A percentile compares a stretch with the other conserved stretches of the same genome.
These are phyloP conservation scores for Cutaneotrichosporon spelunceum DNA, from an alignment of 1,284 basidiomycete genomes.

Conservation along the genomic window DNA sequence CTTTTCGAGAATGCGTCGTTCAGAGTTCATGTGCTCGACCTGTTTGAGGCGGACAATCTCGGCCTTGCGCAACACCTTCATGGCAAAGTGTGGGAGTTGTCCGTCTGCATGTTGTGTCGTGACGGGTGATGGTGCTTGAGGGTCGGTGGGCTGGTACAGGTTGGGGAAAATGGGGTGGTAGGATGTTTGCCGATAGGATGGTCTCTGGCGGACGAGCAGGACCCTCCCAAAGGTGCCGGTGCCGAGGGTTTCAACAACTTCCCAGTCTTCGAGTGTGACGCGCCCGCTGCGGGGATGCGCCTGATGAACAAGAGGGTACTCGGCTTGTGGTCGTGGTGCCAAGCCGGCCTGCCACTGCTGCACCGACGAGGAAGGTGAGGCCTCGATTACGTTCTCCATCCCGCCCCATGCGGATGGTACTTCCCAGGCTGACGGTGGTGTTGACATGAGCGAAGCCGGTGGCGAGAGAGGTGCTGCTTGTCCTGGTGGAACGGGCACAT, in stretches of 20 bases:
- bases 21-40: constrained; percentile 59
- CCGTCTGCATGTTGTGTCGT: constrained; percentile 46
- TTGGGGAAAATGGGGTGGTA: constrained; percentile 53
- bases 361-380: constrained; percentile 14
- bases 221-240: constrained; percentile 53
- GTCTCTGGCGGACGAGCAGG: constrained; percentile 49
- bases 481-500: constrained; percentile 21
- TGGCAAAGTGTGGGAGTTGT: constrained; percentile 53
- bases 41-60: constrained; percentile 58
- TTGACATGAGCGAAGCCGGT: constrained; percentile 41
- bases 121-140: constrained; percentile 38
- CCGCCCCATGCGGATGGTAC: constrained; percentile 28
- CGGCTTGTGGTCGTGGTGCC: constrained; percentile 1
- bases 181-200: constrained; percentile 45
- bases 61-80: constrained; percentile 57
- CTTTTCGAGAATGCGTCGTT: constrained; percentile 55
- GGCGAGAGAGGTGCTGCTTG: constrained; percentile 36
- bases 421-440: constrained; percentile 41
- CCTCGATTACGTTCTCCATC: constrained; percentile 26
- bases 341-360: constrained; percentile 15
- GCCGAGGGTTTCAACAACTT: constrained; percentile 52
- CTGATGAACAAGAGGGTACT: background rate
- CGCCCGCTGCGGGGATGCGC: constrained; percentile 21
- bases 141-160: constrained; percentile 43
- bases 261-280: constrained; percentile 48